Percentiles rank a stretch among this genome's conserved stretches.
Evolutionary conservation across 2,329 filamentous ascomycete genomes (phyloP).

Genomic region (Onygenales sp.): DNA sequence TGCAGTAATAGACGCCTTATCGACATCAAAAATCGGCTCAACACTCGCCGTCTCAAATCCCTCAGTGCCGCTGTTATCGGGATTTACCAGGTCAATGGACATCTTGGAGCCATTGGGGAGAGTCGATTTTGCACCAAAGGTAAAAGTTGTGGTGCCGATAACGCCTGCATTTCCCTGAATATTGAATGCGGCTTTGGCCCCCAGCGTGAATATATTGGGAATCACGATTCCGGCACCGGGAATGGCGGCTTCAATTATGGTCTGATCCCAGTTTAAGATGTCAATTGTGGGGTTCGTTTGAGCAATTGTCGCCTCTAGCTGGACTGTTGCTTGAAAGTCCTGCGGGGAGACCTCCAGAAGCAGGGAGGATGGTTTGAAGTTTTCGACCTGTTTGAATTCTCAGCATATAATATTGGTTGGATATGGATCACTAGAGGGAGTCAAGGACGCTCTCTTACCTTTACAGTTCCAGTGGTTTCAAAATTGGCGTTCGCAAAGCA

Average conservation of each 20-base stretch:
- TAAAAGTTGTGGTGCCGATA: slow-evolving; percentile 14
- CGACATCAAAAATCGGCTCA: slow-evolving; percentile 17
- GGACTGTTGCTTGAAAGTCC: slow-evolving; percentile 12
- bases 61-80: slow-evolving; percentile 12
- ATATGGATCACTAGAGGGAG: background rate
- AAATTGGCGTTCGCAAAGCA: slow-evolving; percentile 19
- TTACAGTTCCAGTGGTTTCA: slow-evolving; percentile 15
- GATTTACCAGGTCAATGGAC: slow-evolving; percentile 14
- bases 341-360: slow-evolving; percentile 12
- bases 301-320: slow-evolving; percentile 11
- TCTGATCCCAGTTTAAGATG: slow-evolving; percentile 6
- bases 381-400: slow-evolving; percentile 9
- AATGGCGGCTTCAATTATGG: slow-evolving; percentile 12
- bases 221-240: slow-evolving; percentile 18
- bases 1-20: slow-evolving; percentile 14
- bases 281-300: slow-evolving; percentile 5
- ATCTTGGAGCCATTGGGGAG: slow-evolving; percentile 18
- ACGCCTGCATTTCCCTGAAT: slow-evolving; percentile 13
- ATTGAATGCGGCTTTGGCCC: slow-evolving; percentile 16
- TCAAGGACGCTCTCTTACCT: slow-evolving; percentile 9
- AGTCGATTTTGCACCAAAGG: slow-evolving; percentile 14
- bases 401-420: background rate
- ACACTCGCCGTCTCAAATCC: slow-evolving; percentile 16
- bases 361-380: slow-evolving; percentile 11
- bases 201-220: slow-evolving; percentile 17